phyloP scores from a whole-genome alignment of 2,329 filamentous ascomycete species.

The Xylariaceae sp. region DNA sequence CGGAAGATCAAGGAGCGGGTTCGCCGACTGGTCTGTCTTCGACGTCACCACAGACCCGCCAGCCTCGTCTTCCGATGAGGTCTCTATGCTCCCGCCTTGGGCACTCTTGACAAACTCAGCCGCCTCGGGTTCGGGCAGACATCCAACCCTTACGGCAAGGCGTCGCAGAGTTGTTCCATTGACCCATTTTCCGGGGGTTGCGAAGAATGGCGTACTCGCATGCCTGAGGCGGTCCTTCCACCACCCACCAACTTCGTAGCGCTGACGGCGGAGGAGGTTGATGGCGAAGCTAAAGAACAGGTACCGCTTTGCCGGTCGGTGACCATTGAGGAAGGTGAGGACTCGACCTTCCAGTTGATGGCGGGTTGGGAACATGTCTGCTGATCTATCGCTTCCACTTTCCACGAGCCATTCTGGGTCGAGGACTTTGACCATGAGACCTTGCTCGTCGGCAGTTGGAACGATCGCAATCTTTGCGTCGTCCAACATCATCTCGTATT shows the following conservation, averaged over 20 bases:
- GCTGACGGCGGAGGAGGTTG: background rate
- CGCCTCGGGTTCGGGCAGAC: background rate
- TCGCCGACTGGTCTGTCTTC: too few relatives aligned
- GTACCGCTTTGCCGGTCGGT: background rate
- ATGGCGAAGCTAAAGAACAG: background rate
- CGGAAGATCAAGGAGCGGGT: too few relatives aligned
- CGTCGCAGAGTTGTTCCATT: background rate
- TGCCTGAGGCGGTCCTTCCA: background rate
- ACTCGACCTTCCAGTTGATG: background rate
- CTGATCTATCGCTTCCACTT: too few relatives aligned
- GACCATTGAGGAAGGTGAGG: background rate
- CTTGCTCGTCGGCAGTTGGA: slow-evolving; percentile 8
- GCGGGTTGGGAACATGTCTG: too few relatives aligned
- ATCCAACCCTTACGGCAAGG: background rate
- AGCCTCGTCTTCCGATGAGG: too few relatives aligned
- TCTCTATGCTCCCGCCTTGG: background rate
- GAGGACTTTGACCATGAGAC: slow-evolving; percentile 4
- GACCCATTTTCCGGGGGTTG: background rate
- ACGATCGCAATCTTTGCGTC: slow-evolving; percentile 14
- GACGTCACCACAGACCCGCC: too few relatives aligned
- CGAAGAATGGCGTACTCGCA: background rate
- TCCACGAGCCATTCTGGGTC: too few relatives aligned
- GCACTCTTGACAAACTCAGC: background rate
- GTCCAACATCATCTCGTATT: slow-evolving; percentile 7
- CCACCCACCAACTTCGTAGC: background rate